Base-by-base conservation (phyloP, 2,329 filamentous ascomycete genomes). In the Cladophialophora carrionii region DNA sequence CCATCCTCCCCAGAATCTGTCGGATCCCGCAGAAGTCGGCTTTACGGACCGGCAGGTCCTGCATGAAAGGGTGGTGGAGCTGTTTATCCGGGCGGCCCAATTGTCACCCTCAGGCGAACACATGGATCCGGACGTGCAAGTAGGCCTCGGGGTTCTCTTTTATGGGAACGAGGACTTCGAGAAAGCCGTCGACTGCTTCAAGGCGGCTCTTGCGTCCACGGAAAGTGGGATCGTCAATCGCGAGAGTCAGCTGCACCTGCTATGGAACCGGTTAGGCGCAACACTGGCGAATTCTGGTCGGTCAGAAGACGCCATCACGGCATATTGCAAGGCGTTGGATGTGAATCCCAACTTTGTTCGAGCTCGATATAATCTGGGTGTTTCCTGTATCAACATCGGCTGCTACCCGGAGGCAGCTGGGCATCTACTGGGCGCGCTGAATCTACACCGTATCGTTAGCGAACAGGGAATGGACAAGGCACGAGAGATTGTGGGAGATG, bases 101-200 rank as follows among this genome's bases (percentile, higher is more conserved):
- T 86, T 97, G 56, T 95, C 91, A 32, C 95, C 95, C 0, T 89
- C 91, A 56, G 95, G 94, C 66, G 91, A 92, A 74, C 91, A 95
- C 74, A 98, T 99, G 90, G 96, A 99, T 74, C 95, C 95, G 0
- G 95, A 99, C 76, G 95, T 99, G 7, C 96, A 99, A 79, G 95
- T 99, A 64, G 95, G 95, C 0, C 84, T 99, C 1, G 96, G 96
- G 41, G 95, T 99, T 4, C 85, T 99, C 17, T 98, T 99, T 81
- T 99, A 99, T 79, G 95, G 94, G 58, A 92, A 91, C 32, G 95
- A 99, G 78, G 94, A 98, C 75, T 98, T 97, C 81, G 91, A 95
- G 76, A 99, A 99, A 81, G 95, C 95, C 0, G 94, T 99, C 43
- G 95, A 99, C 81, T 99, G 96, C 82, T 99, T 99, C 85, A 90